Evolutionary conservation across 208 protist genomes (phyloP).

Genomic region (Acanthamoeba culbertsoni): DNA sequence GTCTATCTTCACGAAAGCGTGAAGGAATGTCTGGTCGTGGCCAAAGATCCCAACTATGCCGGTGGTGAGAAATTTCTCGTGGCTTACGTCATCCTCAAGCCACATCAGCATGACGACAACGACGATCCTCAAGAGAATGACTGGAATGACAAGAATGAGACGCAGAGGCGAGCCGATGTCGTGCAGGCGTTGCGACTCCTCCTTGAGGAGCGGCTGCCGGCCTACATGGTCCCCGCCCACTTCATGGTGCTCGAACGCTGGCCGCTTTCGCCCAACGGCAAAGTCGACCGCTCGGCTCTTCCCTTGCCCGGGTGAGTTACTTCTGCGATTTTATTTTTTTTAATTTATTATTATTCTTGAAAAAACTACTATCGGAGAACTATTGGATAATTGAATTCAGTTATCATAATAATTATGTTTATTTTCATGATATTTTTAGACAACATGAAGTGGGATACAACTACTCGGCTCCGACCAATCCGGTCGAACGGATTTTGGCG

Average conservation of each 20-base stretch:
- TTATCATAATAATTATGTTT: neutral
- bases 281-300: constrained; percentile 51
- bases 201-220: constrained; percentile 36
- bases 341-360: too few relatives aligned
- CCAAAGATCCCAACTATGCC: constrained; percentile 15
- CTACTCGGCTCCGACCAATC: neutral
- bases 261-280: constrained; percentile 48
- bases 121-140: neutral
- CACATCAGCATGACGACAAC: too few relatives aligned
- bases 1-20: neutral
- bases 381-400: too few relatives aligned
- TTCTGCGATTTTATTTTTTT: neutral
- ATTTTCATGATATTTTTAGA: neutral
- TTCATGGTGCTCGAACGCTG: neutral
- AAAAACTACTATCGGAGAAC: too few relatives aligned
- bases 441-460: constrained; percentile 9
- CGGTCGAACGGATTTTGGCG: neutral
- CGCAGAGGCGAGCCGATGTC: neutral
- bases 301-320: neutral
- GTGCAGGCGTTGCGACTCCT: neutral
- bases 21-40: constrained; percentile 59
- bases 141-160: neutral
- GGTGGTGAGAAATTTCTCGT: constrained; percentile 46
- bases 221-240: constrained; percentile 59
- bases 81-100: constrained; percentile 44